A percentile compares a stretch with the other conserved stretches of the same genome.
These are phyloP conservation scores for Pulveroboletus ravenelii DNA, from an alignment of 768 basidiomycete genomes.

Conservation along the genomic window DNA sequence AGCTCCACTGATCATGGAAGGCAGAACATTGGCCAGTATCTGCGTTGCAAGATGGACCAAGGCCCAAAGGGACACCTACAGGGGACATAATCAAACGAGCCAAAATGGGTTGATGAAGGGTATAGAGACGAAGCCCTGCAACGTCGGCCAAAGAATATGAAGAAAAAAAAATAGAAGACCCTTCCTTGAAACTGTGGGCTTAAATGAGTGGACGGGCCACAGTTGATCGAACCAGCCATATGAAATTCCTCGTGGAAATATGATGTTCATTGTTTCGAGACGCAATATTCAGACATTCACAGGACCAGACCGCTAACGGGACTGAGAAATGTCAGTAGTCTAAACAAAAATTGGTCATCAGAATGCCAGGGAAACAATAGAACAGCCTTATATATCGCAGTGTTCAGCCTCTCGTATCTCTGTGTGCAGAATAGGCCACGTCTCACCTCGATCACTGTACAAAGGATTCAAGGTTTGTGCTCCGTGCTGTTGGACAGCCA, in stretches of 20 bases:
- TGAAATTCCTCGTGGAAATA: slow-evolving; percentile 8
- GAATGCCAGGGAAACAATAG: slow-evolving; percentile 24
- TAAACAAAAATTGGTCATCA: slow-evolving; percentile 22
- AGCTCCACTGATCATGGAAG: slow-evolving; percentile 32
- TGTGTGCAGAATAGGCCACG: slow-evolving; percentile 20
- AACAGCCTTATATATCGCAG: neutral
- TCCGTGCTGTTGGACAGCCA: slow-evolving; percentile 13
- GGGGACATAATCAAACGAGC: slow-evolving; percentile 18
- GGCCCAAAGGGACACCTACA: slow-evolving; percentile 9
- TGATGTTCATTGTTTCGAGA: slow-evolving; percentile 22
- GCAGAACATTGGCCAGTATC: neutral
- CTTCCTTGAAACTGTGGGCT: slow-evolving; percentile 3
- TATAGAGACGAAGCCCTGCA: slow-evolving; percentile 43
- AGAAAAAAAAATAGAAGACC: slow-evolving; percentile 2
- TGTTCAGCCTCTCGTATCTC: slow-evolving; percentile 8
- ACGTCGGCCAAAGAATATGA: slow-evolving; percentile 30
- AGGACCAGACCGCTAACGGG: slow-evolving; percentile 1
- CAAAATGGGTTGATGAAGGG: slow-evolving; percentile 14
- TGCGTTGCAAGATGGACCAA: neutral
- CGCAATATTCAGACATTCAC: slow-evolving; percentile 4
- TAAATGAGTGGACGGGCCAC: slow-evolving; percentile 15
- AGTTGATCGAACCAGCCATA: slow-evolving; percentile 1
- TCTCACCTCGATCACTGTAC: slow-evolving; percentile 31
- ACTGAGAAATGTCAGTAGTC: slow-evolving; percentile 7
- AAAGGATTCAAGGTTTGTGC: slow-evolving; percentile 9